phyloP scores from a whole-genome alignment of 1,284 basidiomycete genomes.

The Anthracocystis panici-leucophaei region DNA sequence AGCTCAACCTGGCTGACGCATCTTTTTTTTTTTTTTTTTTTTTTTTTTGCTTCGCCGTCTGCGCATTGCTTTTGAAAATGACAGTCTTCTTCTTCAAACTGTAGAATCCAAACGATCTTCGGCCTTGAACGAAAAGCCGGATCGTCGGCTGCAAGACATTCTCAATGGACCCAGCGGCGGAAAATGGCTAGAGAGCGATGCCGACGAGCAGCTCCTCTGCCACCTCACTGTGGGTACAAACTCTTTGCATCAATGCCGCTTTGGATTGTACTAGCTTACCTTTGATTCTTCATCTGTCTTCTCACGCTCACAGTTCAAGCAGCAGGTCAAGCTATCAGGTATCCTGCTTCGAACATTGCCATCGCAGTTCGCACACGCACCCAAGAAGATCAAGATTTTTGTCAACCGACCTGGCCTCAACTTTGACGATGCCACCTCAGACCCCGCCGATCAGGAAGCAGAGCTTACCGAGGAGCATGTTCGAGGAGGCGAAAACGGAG shows the following conservation, averaged over 20 bases:
- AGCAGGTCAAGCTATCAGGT: slow-evolving; percentile 80
- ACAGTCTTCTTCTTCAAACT: slow-evolving; percentile 74
- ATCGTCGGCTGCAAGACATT: slow-evolving; percentile 75
- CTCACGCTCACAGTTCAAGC: slow-evolving; percentile 76
- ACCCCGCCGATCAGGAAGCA: slow-evolving; percentile 71
- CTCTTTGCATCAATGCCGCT: neutral
- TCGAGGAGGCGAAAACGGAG: slow-evolving; percentile 35
- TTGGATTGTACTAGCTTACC: neutral
- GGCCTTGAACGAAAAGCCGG: slow-evolving; percentile 80
- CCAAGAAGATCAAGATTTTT: slow-evolving; percentile 62
- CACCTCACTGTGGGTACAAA: slow-evolving; percentile 25
- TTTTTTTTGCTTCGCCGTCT: slow-evolving; percentile 1
- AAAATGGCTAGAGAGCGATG: slow-evolving; percentile 81
- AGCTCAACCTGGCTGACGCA: slow-evolving; percentile 29
- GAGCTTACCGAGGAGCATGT: slow-evolving; percentile 69
- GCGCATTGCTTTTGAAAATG: neutral
- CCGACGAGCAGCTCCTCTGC: slow-evolving; percentile 78
- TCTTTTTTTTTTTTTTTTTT: too few relatives aligned
- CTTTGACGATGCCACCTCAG: slow-evolving; percentile 70
- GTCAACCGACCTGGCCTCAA: slow-evolving; percentile 64
- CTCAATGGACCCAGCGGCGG: slow-evolving; percentile 72
- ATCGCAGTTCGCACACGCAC: slow-evolving; percentile 26
- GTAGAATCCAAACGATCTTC: slow-evolving; percentile 76
- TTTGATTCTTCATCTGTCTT: neutral
- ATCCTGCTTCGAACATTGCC: slow-evolving; percentile 75